Evolutionary conservation across 805 yeast species (phyloP).

Genomic region (Candida xiaguanensis): DNA sequence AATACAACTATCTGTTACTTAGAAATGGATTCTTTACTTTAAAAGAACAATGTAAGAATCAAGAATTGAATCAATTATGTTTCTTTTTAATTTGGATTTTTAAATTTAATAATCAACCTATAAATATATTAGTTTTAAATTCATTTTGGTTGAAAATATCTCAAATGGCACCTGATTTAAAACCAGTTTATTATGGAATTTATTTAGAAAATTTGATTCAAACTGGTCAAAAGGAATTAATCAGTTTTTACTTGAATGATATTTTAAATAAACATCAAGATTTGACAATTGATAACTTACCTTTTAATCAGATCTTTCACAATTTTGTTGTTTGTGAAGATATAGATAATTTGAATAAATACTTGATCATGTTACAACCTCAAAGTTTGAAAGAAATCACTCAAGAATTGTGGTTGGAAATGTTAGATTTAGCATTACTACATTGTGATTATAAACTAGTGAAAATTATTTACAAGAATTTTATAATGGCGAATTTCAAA

Average conservation of each 20-base stretch:
- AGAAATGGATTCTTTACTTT: not conserved
- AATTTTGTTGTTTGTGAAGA: not conserved
- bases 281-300: not conserved
- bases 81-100: not conserved
- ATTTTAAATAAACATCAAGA: not conserved
- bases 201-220: constrained; percentile 1
- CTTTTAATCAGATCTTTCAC: not conserved
- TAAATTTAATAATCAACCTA: not conserved
- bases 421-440: constrained; percentile 21
- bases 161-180: not conserved
- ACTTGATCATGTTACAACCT: not conserved
- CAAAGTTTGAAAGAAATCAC: constrained; percentile 6
- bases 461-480: constrained; percentile 23
- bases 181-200: not conserved
- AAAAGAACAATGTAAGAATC: not conserved
- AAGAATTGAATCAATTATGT: not conserved
- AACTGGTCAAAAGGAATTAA: not conserved
- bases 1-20: not conserved
- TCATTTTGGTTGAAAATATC: not conserved
- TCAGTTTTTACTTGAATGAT: not conserved
- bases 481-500: constrained; percentile 27
- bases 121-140: constrained; percentile 1
- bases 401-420: constrained; percentile 18
- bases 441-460: constrained; percentile 25
- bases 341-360: not conserved